Percentiles rank a stretch among this genome's conserved stretches.
These are phyloP conservation scores for Dipteronia dyeriana DNA, from an alignment of 345 rosid genomes.

Conservation along the genomic window DNA sequence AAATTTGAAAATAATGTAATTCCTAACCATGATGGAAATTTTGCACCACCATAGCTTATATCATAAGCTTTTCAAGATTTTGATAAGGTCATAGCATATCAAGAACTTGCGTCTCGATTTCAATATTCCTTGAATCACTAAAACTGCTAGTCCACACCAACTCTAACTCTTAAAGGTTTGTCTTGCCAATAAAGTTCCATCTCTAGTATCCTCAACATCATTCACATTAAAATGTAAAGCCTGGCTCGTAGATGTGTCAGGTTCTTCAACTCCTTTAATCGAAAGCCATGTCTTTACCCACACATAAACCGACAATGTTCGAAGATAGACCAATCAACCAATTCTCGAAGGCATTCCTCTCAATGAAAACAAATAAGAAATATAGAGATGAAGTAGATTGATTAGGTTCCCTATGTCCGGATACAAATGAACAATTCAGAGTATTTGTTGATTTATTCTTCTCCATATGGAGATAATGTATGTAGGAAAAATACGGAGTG, in stretches of 20 bases:
- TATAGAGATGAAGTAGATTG: conserved; percentile 9
- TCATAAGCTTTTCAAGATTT: conserved; percentile 34
- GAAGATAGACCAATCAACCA: not conserved
- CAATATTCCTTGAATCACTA: not conserved
- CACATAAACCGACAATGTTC: not conserved
- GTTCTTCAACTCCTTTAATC: conserved; percentile 11
- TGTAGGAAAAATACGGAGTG: too few relatives aligned
- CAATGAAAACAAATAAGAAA: not conserved
- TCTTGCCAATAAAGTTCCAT: conserved; percentile 28
- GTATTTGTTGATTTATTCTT: too few relatives aligned
- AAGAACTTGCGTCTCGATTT: not conserved
- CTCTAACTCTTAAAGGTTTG: conserved; percentile 28
- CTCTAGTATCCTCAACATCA: conserved; percentile 19
- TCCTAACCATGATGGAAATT: conserved; percentile 44
- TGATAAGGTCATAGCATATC: conserved; percentile 41
- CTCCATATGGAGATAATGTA: too few relatives aligned
- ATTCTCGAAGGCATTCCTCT: conserved; percentile 10
- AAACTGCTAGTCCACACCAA: conserved; percentile 36
- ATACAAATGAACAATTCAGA: too few relatives aligned
- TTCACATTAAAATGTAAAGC: conserved; percentile 9
- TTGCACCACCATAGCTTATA: conserved; percentile 37
- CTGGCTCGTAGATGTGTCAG: not conserved
- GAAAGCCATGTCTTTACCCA: not conserved
- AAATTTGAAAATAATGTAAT: conserved; percentile 29
- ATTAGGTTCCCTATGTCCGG: conserved; percentile 8